These are phyloP conservation scores for Drechmeria coniospora DNA, from an alignment of 2,329 filamentous ascomycete species.

Conservation along the genomic window DNA sequence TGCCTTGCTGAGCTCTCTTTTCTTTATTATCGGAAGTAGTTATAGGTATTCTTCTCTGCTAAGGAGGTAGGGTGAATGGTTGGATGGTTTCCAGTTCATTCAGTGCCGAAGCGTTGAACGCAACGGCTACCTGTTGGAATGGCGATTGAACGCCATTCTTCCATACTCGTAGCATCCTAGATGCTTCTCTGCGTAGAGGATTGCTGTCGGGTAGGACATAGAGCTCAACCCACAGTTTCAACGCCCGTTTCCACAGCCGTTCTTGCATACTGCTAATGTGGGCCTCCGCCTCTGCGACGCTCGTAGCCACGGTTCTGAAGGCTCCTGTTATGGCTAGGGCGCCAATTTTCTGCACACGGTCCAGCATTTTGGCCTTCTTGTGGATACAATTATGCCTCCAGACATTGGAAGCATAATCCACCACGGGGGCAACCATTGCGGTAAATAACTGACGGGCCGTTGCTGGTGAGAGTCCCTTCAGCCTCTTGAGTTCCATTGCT, in stretches of 20 bases:
- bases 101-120: background rate
- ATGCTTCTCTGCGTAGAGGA: slow-evolving; percentile 1
- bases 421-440: slow-evolving; percentile 8
- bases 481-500: slow-evolving; percentile 7
- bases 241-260: slow-evolving; percentile 5
- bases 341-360: background rate
- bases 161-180: slow-evolving; percentile 1
- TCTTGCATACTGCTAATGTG: slow-evolving; percentile 6
- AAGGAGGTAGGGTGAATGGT: slow-evolving; percentile 2
- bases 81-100: slow-evolving; percentile 2
- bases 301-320: slow-evolving; percentile 7
- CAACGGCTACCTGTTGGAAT: slow-evolving; percentile 1
- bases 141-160: slow-evolving; percentile 1
- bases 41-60: background rate
- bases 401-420: slow-evolving; percentile 1
- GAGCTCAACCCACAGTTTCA: slow-evolving; percentile 2
- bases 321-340: slow-evolving; percentile 6
- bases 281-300: slow-evolving; percentile 8
- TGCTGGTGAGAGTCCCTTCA: slow-evolving; percentile 7
- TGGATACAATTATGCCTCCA: background rate
- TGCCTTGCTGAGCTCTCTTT: background rate
- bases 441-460: slow-evolving; percentile 11
- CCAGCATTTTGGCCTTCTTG: background rate
- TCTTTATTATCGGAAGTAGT: slow-evolving; percentile 1
- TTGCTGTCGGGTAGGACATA: slow-evolving; percentile 3